Percentiles rank a stretch among this genome's conserved stretches.
Conservation (phyloP, 2,329 filamentous ascomycete genomes). For the Sphaceloma murrayae region DNA sequence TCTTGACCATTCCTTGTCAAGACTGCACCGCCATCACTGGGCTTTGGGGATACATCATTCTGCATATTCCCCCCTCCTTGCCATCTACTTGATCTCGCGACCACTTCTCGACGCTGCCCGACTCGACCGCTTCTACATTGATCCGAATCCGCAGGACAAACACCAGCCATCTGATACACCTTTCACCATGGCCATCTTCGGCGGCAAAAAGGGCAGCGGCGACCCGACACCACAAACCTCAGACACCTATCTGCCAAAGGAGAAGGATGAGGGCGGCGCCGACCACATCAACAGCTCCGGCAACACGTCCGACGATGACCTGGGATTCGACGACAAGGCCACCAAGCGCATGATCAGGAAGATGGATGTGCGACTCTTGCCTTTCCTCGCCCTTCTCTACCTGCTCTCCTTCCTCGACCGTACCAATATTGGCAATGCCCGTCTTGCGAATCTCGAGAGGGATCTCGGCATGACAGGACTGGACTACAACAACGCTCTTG, state of each 20-base stretch:
- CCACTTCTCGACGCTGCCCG: neutral
- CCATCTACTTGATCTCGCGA: neutral
- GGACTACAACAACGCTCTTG: constrained; percentile 48
- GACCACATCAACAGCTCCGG: constrained; percentile 14
- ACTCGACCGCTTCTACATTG: neutral
- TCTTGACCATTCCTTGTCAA: constrained; percentile 2
- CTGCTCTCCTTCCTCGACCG: constrained; percentile 48
- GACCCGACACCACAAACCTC: constrained; percentile 6
- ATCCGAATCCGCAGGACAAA: no score
- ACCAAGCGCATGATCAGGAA: constrained; percentile 37
- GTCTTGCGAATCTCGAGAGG: constrained; percentile 45
- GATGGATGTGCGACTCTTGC: constrained; percentile 44
- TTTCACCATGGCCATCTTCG: constrained; percentile 1
- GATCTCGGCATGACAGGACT: constrained; percentile 52
- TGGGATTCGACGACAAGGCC: constrained; percentile 18
- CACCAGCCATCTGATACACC: neutral
- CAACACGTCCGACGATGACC: constrained; percentile 3
- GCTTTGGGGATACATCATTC: constrained; percentile 10
- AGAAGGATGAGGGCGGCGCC: constrained; percentile 8
- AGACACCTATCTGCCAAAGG: constrained; percentile 9
- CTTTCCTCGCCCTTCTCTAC: constrained; percentile 47
- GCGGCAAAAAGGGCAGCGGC: no score
- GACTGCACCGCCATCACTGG: constrained; percentile 10
- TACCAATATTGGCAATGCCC: constrained; percentile 44
- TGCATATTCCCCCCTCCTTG: neutral